Percentiles rank a stretch among this genome's conserved stretches.
Evolutionary conservation across 129 eudicot species (phyloP).

Genomic region (Tagetes patula): DNA sequence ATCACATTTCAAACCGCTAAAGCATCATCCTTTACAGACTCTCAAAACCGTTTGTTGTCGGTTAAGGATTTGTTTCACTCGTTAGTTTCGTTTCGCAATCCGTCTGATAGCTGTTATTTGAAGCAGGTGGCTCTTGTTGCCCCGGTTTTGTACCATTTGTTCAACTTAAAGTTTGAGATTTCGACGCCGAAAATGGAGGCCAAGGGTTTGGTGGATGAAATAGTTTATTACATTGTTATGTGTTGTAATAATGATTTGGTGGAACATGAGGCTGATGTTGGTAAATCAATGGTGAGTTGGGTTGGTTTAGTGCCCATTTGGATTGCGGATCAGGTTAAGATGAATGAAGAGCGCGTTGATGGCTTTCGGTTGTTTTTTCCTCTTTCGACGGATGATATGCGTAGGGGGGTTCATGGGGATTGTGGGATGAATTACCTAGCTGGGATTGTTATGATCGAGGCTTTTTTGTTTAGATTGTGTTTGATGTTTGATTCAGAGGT

Average conservation of each 20-base stretch:
- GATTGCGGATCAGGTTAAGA: constrained; percentile 43
- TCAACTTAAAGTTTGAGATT: constrained; percentile 28
- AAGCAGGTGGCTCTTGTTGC: constrained; percentile 59
- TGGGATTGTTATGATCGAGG: constrained; percentile 52
- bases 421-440: constrained; percentile 49
- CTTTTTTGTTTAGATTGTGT: constrained; percentile 47
- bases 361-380: constrained; percentile 51
- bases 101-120: constrained; percentile 30
- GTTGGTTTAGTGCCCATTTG: constrained; percentile 44
- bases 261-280: constrained; percentile 26
- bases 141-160: constrained; percentile 57
- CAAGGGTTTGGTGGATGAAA: constrained; percentile 47
- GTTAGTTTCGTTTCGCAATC: constrained; percentile 41
- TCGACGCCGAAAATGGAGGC: constrained; percentile 34
- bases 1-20: constrained; percentile 49
- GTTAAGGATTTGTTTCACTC: constrained; percentile 62
- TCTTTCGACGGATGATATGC: constrained; percentile 38
- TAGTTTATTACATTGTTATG: constrained; percentile 43
- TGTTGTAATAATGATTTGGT: constrained; percentile 36
- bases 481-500: constrained; percentile 30
- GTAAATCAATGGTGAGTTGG: constrained; percentile 36
- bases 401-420: constrained; percentile 23
- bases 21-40: constrained; percentile 14
- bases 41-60: constrained; percentile 12
- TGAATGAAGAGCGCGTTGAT: constrained; percentile 30